These are phyloP conservation scores for Didymella keratinophila DNA, from an alignment of 2,329 filamentous ascomycete species.

Conservation along the genomic window DNA sequence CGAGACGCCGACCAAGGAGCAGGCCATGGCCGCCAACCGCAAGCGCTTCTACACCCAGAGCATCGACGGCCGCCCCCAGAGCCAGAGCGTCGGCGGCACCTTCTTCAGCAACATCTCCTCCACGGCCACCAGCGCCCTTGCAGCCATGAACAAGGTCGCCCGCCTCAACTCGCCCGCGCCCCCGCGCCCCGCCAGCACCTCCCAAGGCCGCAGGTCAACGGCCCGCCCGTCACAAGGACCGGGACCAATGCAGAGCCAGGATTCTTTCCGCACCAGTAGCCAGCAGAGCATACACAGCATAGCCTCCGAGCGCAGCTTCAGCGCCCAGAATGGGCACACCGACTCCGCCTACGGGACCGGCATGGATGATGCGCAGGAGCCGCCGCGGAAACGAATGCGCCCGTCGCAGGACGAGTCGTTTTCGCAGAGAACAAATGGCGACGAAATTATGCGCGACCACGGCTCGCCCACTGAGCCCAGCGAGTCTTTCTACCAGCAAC, in stretches of 20 bases:
- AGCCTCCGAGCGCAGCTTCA: conserved; percentile 76
- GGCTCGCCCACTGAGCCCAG: conserved; percentile 79
- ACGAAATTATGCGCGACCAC: conserved; percentile 64
- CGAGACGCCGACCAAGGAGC: conserved; percentile 97
- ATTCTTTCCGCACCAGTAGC: conserved; percentile 73
- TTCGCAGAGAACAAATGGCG: conserved; percentile 54
- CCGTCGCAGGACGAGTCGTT: conserved; percentile 54
- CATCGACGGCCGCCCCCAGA: conserved; percentile 72
- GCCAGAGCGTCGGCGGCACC: conserved; percentile 73
- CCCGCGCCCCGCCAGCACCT: conserved; percentile 68
- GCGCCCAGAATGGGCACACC: conserved; percentile 56
- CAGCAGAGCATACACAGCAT: conserved; percentile 79
- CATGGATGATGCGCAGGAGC: conserved; percentile 68
- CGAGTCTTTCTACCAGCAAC: conserved; percentile 69
- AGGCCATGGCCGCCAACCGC: conserved; percentile 91
- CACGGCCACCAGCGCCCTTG: conserved; percentile 90
- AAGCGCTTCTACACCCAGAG: conserved; percentile 88
- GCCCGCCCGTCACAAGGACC: conserved; percentile 63
- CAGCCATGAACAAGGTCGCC: conserved; percentile 91
- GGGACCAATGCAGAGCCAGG: conserved; percentile 69
- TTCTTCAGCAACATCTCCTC: conserved; percentile 98
- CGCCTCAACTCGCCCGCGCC: conserved; percentile 83
- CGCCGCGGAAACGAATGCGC: conserved; percentile 79
- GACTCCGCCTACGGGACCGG: conserved; percentile 74
- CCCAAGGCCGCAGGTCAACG: conserved; percentile 72